These are phyloP conservation scores for Lantana camara DNA, from an alignment of 257 asterid species.

Conservation along the genomic window DNA sequence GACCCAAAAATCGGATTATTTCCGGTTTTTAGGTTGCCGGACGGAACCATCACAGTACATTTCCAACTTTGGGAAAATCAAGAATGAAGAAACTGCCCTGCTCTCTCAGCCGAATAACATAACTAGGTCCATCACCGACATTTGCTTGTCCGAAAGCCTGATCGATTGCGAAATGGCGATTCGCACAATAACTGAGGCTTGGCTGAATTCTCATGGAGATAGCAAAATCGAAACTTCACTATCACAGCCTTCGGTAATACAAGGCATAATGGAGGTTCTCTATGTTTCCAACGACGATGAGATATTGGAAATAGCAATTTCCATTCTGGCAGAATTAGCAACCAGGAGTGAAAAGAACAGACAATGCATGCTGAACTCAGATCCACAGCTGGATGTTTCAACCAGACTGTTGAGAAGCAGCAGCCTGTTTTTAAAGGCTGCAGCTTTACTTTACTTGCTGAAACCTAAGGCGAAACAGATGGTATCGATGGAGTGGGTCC, in stretches of 20 bases:
- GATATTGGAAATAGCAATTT: conserved; percentile 66
- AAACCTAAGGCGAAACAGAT: conserved; percentile 76
- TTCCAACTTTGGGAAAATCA: conserved; percentile 31
- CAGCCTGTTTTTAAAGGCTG: conserved; percentile 75
- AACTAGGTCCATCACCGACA: conserved; percentile 41
- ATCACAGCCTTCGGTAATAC: conserved; percentile 53
- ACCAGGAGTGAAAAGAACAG: conserved; percentile 48
- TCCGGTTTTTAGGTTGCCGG: conserved; percentile 56
- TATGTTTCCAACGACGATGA: conserved; percentile 68
- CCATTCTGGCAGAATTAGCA: conserved; percentile 72
- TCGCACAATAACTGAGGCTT: conserved; percentile 56
- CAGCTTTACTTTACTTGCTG: conserved; percentile 60
- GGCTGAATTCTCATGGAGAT: conserved; percentile 59
- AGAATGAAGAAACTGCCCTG: conserved; percentile 25
- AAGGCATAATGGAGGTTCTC: conserved; percentile 63
- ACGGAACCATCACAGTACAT: conserved; percentile 38
- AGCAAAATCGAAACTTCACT: conserved; percentile 34
- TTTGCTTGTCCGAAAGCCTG: conserved; percentile 66
- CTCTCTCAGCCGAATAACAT: conserved; percentile 28
- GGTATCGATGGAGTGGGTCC: conserved; percentile 71
- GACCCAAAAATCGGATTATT: conserved; percentile 48
- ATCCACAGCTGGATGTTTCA: conserved; percentile 65
- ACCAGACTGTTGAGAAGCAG: conserved; percentile 55
- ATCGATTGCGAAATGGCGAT: conserved; percentile 66
- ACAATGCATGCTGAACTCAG: conserved; percentile 51